These are phyloP conservation scores for Cyclotella sp. DNA, from an alignment of 108 stramenopile genomes.

Conservation along the genomic window DNA sequence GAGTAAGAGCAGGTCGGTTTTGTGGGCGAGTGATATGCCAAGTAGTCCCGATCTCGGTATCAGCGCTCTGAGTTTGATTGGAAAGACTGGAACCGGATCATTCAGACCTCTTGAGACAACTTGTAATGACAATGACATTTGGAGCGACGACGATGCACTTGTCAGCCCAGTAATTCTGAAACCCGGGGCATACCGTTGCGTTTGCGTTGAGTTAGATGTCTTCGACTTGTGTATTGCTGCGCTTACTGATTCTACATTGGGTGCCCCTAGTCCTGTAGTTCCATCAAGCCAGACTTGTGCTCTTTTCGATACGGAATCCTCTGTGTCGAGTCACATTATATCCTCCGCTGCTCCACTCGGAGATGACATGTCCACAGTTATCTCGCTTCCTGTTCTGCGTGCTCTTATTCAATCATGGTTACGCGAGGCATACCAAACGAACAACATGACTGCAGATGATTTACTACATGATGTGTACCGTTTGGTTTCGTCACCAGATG, in stretches of 20 bases:
- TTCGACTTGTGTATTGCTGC: slow-evolving; percentile 93
- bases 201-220: slow-evolving; percentile 95
- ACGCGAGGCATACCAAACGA: slow-evolving; percentile 76
- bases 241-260: slow-evolving; percentile 64
- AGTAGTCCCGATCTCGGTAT: slow-evolving; percentile 93
- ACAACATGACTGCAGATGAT: slow-evolving; percentile 83
- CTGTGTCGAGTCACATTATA: slow-evolving; percentile 31
- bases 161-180: slow-evolving; percentile 79
- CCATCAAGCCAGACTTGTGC: slow-evolving; percentile 41
- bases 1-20: slow-evolving; percentile 79
- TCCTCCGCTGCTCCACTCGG: slow-evolving; percentile 70
- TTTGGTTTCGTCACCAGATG: slow-evolving; percentile 85
- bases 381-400: slow-evolving; percentile 82
- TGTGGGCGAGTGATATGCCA: slow-evolving; percentile 91
- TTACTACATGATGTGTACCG: slow-evolving; percentile 92
- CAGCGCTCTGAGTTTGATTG: slow-evolving; percentile 48
- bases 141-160: slow-evolving; percentile 85
- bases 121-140: slow-evolving; percentile 64
- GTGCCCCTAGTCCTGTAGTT: slow-evolving; percentile 35
- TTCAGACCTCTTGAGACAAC: slow-evolving; percentile 27
- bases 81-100: slow-evolving; percentile 54
- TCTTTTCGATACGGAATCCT: slow-evolving; percentile 43
- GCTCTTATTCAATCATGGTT: slow-evolving; percentile 87
- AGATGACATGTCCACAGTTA: slow-evolving; percentile 86
- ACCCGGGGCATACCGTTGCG: slow-evolving; percentile 89